Base-by-base conservation (phyloP, 2,329 filamentous ascomycete species). In the Trichoderma endophyticum region DNA sequence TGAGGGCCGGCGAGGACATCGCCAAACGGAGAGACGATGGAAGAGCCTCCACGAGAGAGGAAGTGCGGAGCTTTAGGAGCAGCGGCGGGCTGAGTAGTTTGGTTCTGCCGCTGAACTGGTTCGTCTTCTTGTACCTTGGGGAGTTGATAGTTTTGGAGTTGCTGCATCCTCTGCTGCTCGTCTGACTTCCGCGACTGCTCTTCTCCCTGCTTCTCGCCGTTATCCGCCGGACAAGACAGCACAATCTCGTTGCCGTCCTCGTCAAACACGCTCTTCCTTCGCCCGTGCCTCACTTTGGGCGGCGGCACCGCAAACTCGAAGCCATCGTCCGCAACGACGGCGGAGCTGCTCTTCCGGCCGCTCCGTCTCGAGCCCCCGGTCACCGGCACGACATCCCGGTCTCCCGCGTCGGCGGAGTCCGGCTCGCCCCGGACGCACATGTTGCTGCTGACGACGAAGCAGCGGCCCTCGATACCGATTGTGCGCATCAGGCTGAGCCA, bases 401-500 rank as follows among this genome's bases (percentile, higher is more conserved):
- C 68, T 3, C 51, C 68, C 6, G 36, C 43, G 15, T 57, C 48
- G 12, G 28, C 39, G 5, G 24, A n/a, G 12, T 34, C 21, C 43
- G 51, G 48, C n/a, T 54, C 70, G 21, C 48, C 51, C 28, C 48
- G 68, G 15, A 93, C 87, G 78, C 92, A 95, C 85, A 97, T 95
- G 80, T 97, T 97, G 59, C 93, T 90, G 78, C 90, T 94, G 4
- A 98, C 83, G 21, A 98, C 94, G 76, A 97, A 95, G 76, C 93
- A 93, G 24, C 95, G 87, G 0, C 94, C 93, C 81, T 98, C 95
- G 68, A 89, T 86, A 3, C 90, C 94, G 7, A 96, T 86, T 0
- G 94, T 97, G 66, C 91, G 88, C 90, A 97, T 92, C n/a, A 97
- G 84, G 0, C 89, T 83, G 28, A 93, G 82, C 95, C 95, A 98